Evolutionary conservation across 106 monocot genomes (phyloP).

Genomic region (Narthecium ossifragum): DNA sequence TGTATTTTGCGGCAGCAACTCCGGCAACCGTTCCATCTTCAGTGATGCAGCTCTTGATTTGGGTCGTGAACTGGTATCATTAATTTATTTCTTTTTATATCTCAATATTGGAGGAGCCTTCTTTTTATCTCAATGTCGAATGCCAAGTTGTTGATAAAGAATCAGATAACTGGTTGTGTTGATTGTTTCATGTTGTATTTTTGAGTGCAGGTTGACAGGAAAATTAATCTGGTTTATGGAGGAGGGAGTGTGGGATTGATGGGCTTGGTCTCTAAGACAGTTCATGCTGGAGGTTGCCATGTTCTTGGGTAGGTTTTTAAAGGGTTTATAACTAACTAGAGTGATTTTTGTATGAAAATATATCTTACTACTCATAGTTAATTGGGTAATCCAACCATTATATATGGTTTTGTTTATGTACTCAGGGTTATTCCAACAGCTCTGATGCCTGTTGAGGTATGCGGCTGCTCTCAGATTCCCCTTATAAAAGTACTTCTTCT

Average conservation of each 20-base stretch:
- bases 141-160: no score
- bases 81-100: no score
- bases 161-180: no score
- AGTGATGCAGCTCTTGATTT: slow-evolving; percentile 67
- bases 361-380: no score
- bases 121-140: no score
- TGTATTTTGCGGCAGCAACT: slow-evolving; percentile 84
- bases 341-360: no score
- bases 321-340: no score
- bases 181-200: slow-evolving; percentile 6
- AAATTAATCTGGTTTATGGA: slow-evolving; percentile 81
- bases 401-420: neutral
- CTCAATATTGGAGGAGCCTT: no score
- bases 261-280: slow-evolving; percentile 78
- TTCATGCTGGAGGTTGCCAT: slow-evolving; percentile 72
- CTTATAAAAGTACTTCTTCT: neutral
- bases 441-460: slow-evolving; percentile 75
- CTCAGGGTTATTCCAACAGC: slow-evolving; percentile 83
- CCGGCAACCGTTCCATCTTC: slow-evolving; percentile 53
- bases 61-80: slow-evolving; percentile 53
- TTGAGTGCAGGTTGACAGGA: slow-evolving; percentile 52
- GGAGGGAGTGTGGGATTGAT: slow-evolving; percentile 87
- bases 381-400: no score
- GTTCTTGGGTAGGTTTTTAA: slow-evolving; percentile 67
- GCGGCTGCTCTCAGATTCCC: neutral